These are phyloP conservation scores for Fusarium phyllophilum DNA, from an alignment of 2,329 filamentous ascomycete genomes.

Conservation along the genomic window DNA sequence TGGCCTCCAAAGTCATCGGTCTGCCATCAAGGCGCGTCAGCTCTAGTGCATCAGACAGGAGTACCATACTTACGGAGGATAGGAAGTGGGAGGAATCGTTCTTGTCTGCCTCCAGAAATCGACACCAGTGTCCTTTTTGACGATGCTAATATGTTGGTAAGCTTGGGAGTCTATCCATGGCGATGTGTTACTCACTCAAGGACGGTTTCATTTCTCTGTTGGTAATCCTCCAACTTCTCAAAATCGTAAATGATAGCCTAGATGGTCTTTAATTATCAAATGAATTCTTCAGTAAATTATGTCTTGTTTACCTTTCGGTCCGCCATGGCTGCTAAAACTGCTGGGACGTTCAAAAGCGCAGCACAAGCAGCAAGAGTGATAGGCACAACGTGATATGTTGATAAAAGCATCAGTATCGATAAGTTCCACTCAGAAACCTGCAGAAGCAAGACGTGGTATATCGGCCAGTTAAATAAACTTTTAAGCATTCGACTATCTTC, in stretches of 20 bases:
- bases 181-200: neutral
- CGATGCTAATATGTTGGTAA: neutral
- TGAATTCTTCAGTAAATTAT: no score
- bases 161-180: rapidly evolving
- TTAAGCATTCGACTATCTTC: slow-evolving; percentile 9
- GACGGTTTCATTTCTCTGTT: neutral
- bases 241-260: slow-evolving; percentile 4
- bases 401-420: slow-evolving; percentile 1
- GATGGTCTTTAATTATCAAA: rapidly evolving
- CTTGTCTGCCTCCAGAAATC: slow-evolving; percentile 3
- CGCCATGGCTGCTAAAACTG: neutral
- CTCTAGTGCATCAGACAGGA: rapidly evolving
- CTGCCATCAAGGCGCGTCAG: neutral
- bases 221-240: slow-evolving; percentile 10
- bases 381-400: slow-evolving; percentile 10
- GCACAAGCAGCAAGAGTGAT: slow-evolving; percentile 11
- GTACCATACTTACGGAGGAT: neutral
- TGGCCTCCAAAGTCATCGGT: slow-evolving; percentile 10
- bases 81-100: slow-evolving; percentile 5
- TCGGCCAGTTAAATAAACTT: slow-evolving; percentile 17
- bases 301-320: neutral
- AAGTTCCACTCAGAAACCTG: neutral
- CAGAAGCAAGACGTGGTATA: neutral
- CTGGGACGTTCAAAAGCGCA: neutral
- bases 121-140: slow-evolving; percentile 8